These are phyloP conservation scores for Chenopodium album DNA, from an alignment of 148 eudicot genomes.

Conservation along the genomic window DNA sequence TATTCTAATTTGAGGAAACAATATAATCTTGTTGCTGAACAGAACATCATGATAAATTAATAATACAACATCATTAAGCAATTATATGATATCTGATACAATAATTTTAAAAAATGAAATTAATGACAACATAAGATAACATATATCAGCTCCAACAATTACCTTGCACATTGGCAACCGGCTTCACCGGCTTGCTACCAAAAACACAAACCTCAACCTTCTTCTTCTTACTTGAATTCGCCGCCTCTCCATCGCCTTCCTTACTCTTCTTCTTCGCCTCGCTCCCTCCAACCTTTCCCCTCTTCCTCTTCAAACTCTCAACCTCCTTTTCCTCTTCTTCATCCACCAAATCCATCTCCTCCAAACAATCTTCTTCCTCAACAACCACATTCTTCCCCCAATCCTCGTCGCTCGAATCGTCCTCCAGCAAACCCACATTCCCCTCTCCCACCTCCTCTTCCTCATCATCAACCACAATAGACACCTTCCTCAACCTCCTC, in stretches of 20 bases:
- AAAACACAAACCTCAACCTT: slow-evolving; percentile 31
- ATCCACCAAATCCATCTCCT: slow-evolving; percentile 59
- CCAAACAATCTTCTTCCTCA: slow-evolving; percentile 43
- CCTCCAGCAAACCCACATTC: slow-evolving; percentile 15
- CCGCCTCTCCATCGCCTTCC: slow-evolving; percentile 29
- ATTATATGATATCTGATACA: neutral
- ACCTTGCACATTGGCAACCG: slow-evolving; percentile 38
- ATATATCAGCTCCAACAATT: slow-evolving; percentile 23
- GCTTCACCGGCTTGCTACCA: slow-evolving; percentile 34
- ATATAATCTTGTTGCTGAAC: neutral
- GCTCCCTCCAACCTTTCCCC: slow-evolving; percentile 18
- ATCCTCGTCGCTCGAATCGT: slow-evolving; percentile 74
- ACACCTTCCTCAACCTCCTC: slow-evolving; percentile 55
- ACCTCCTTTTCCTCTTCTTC: slow-evolving; percentile 36
- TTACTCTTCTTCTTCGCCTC: slow-evolving; percentile 30
- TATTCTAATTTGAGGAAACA: neutral
- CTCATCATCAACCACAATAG: slow-evolving; percentile 51
- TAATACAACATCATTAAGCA: neutral
- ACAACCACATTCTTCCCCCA: slow-evolving; percentile 56
- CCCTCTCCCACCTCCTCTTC: slow-evolving; percentile 33
- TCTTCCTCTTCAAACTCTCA: slow-evolving; percentile 24
- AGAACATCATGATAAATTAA: neutral
- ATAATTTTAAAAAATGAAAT: neutral
- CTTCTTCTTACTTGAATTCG: slow-evolving; percentile 43
- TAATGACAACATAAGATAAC: neutral